Evolutionary conservation across 2,329 filamentous ascomycete genomes (phyloP), one percentile per base, ranked within the genome.

Genomic region (Metarhizium humberi): DNA sequence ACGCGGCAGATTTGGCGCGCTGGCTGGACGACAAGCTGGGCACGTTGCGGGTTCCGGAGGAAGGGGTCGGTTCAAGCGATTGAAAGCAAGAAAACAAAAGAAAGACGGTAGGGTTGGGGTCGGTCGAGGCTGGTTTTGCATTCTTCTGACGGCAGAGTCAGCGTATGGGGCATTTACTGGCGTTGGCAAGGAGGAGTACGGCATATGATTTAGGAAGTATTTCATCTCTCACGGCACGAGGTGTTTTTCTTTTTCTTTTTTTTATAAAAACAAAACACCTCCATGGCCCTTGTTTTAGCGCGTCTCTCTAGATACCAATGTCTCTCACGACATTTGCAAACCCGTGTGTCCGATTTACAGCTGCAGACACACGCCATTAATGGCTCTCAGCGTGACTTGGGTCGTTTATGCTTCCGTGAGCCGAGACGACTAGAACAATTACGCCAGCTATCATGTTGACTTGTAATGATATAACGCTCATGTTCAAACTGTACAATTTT

Each of bases 21-120:
- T 82, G 79, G 76, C 66, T 86, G 59, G 82, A 86, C 59, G 78
- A 78, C n/a, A 79, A 79, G 69, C 71, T 86, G 6, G 78, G 78
- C 6, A 71, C 73, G 14, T 64, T 84, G 57, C 69, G 69, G 14
- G 74, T 83, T 32, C 79, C 81, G 0, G 76, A 80, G 51, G 79
- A 82, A 53, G 75, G 74, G 5, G 70, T 78, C 25, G 73, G 74
- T 8, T 53, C 40, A 11, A 48, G 45, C 50, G 55, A 59, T 20
- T 59, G 45, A 48, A 18, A 11, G 4, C 7, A 34, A 2, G 6
- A 11, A 34, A 7, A 7, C 32, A 34, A 34, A 7, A 11, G 32
- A 34, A 7, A 34, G 25, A 25, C 25, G 25, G 25, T 4, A 25
- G 25, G 25, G 25, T 25, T 25, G 4, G 25, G 25, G 25, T 25